Conservation (phyloP, 2,329 filamentous ascomycete species). For the Cladosporium sp. region DNA sequence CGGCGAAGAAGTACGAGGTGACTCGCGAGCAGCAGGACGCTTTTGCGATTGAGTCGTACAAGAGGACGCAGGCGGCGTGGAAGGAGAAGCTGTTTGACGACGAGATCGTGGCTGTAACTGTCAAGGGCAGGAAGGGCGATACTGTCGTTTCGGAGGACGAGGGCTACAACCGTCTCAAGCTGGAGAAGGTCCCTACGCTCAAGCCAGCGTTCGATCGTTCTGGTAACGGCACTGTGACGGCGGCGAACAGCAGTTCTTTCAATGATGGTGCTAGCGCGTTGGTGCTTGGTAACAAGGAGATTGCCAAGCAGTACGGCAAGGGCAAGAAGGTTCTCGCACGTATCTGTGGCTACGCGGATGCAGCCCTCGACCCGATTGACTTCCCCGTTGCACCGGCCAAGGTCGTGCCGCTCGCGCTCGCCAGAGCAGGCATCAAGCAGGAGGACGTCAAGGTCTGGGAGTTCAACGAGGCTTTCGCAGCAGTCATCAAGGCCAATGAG, state of each 20-base stretch:
- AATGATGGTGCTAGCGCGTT: constrained; percentile 93
- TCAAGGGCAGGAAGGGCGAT: constrained; percentile 82
- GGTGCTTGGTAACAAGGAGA: constrained; percentile 76
- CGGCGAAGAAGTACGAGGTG: constrained; percentile 82
- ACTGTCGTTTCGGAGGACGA: constrained; percentile 80
- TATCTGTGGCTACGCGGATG: constrained; percentile 84
- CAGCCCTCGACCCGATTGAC: constrained; percentile 85
- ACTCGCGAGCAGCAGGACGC: constrained; percentile 85
- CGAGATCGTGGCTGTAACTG: constrained; percentile 84
- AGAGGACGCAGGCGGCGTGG: constrained; percentile 89
- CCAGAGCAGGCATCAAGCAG: constrained; percentile 85
- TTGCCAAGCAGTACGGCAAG: constrained; percentile 77
- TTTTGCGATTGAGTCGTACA: constrained; percentile 86
- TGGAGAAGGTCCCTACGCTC: constrained; percentile 80
- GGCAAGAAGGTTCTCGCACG: constrained; percentile 81
- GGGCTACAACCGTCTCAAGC: constrained; percentile 81
- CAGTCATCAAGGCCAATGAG: constrained; percentile 90
- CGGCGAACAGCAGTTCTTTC: constrained; percentile 89
- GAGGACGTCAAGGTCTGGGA: constrained; percentile 95
- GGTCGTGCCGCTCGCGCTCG: constrained; percentile 85
- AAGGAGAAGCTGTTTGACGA: constrained; percentile 78
- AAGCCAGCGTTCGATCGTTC: constrained; percentile 90
- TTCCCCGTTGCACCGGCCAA: constrained; percentile 92
- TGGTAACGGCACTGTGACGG: constrained; percentile 86
- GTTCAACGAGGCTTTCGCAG: constrained; percentile 97